Evolutionary conservation across 2,329 filamentous ascomycete genomes (phyloP).

Genomic region (Fusarium albidum): DNA sequence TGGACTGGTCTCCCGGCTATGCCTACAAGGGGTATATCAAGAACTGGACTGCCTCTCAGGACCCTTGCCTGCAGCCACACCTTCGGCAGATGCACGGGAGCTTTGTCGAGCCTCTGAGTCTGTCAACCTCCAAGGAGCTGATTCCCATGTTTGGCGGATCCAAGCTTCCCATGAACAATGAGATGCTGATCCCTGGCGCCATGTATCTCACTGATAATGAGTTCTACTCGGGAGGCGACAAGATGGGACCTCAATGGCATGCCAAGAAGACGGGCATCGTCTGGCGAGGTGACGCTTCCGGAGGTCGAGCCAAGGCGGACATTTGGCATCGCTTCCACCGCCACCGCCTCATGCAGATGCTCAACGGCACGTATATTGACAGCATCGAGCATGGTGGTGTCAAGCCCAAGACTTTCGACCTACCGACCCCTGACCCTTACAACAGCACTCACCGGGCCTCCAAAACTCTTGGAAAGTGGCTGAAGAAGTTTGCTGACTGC

Average conservation of each 20-base stretch:
- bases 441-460: conserved; percentile 47
- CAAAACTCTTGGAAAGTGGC: conserved; percentile 51
- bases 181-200: conserved; percentile 70
- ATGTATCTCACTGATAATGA: conserved; percentile 69
- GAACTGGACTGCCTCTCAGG: conserved; percentile 66
- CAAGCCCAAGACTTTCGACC: conserved; percentile 57
- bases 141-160: conserved; percentile 70
- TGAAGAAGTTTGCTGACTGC: conserved; percentile 50
- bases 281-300: conserved; percentile 73
- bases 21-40: conserved; percentile 58
- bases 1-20: conserved; percentile 47
- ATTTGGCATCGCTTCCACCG: conserved; percentile 76
- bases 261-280: conserved; percentile 63
- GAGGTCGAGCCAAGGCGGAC: conserved; percentile 59
- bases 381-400: conserved; percentile 52
- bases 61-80: conserved; percentile 67
- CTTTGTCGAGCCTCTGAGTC: conserved; percentile 61
- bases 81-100: conserved; percentile 62
- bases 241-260: conserved; percentile 65
- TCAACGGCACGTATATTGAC: conserved; percentile 68
- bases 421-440: conserved; percentile 55
- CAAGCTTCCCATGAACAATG: conserved; percentile 69
- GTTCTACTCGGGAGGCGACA: conserved; percentile 64
- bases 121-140: conserved; percentile 61
- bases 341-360: conserved; percentile 74